Evolutionary conservation across 1,284 basidiomycete species (phyloP), one percentile per base, ranked within the genome.

Genomic region (Trametes hirsuta): DNA sequence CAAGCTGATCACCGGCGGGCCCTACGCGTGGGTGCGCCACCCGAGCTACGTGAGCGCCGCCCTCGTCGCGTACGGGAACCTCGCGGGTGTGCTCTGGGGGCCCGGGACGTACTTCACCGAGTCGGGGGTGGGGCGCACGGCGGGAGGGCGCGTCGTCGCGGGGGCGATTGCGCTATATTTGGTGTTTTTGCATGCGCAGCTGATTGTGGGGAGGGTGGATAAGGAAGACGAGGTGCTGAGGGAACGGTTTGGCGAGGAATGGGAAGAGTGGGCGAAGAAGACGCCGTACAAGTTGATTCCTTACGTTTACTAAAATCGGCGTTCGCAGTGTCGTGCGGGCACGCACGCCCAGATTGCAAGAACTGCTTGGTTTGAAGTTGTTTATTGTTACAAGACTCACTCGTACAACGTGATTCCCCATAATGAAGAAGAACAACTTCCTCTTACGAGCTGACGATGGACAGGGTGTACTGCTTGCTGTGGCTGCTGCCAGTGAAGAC

Each of bases 401-500:
- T 39, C 36, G 11, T 50, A 36, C 35, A 39, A 56, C 41, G 41
- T 9, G 36, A 11, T 48, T 8, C 46, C 35, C 36, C 39, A 24
- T 39, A 57, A 36, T 6, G 34, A 5, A 25, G 34, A 5, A 25
- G 25, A 9, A n/a, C 15, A 22, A 39, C 15, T 39, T 14, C 35
- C 10, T 0, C 30, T 63, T 24, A 63, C 9, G 67, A 52, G 12
- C 65, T 59, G n/a, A 71, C 65, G 48, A 84, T 81, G 11, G 74
- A 71, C 45, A 84, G 73, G 1, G 76, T 83, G 66, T 79, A 84
- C 58, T 74, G 72, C 62, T 80, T 69, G 6, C 73, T 61, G 59
- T 81, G 79, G 48, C 75, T 71, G 54, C 73, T 74, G 4, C 82
- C 84, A 8, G 79, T 79, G 69, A 77, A 85, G 11, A 86, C 81